These are phyloP conservation scores for Diaporthe sp. DNA, from an alignment of 2,329 filamentous ascomycete genomes.

Conservation along the genomic window DNA sequence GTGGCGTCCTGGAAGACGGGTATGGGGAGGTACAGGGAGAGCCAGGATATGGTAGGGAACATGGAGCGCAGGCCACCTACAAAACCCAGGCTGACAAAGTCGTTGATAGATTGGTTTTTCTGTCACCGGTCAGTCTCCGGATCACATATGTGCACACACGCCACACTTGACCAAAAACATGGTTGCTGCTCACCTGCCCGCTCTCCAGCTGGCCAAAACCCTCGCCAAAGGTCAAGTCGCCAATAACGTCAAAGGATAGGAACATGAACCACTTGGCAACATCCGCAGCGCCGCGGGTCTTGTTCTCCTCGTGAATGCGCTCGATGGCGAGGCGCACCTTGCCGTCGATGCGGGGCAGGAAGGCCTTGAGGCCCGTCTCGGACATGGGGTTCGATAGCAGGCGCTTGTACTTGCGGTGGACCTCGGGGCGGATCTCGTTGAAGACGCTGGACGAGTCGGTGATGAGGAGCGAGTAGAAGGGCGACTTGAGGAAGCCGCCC, in stretches of 20 bases:
- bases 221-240: slow-evolving; percentile 63
- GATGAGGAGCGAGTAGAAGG: slow-evolving; percentile 39
- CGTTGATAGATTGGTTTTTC: slow-evolving; percentile 53
- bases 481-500: slow-evolving; percentile 42
- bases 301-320: slow-evolving; percentile 56
- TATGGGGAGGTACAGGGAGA: slow-evolving; percentile 40
- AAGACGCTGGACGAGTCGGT: slow-evolving; percentile 48
- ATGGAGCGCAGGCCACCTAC: slow-evolving; percentile 40
- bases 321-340: slow-evolving; percentile 52
- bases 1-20: slow-evolving; percentile 36
- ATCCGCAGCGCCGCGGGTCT: slow-evolving; percentile 50
- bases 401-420: slow-evolving; percentile 52
- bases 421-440: slow-evolving; percentile 49
- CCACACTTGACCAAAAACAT: neutral
- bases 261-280: slow-evolving; percentile 65
- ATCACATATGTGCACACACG: neutral
- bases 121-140: slow-evolving; percentile 32
- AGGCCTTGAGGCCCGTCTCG: slow-evolving; percentile 46
- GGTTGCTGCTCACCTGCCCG: slow-evolving; percentile 53
- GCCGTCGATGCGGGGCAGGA: slow-evolving; percentile 47
- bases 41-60: slow-evolving; percentile 43
- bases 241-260: slow-evolving; percentile 64
- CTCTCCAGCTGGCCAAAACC: slow-evolving; percentile 62
- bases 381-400: slow-evolving; percentile 54
- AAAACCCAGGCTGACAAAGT: slow-evolving; percentile 46